Evolutionary conservation across 2,329 filamentous ascomycete species (phyloP).

Genomic region (Scedosporium dehoogii): DNA sequence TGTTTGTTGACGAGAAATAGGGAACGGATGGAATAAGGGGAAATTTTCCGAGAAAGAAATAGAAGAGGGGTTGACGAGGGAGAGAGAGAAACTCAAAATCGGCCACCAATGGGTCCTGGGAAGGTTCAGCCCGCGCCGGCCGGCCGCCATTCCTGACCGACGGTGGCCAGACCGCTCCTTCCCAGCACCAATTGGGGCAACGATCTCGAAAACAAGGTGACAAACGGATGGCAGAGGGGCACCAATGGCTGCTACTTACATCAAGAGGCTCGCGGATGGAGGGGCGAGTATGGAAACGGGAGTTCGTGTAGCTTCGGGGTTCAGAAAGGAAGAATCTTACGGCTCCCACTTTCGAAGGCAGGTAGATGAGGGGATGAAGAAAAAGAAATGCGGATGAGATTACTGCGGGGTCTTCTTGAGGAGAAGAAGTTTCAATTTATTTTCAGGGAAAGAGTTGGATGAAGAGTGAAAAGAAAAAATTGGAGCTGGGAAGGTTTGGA

Average conservation of each 20-base stretch:
- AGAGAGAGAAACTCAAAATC: background rate
- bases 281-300: slow-evolving; percentile 4
- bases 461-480: slow-evolving; percentile 7
- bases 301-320: background rate
- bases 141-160: background rate
- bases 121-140: background rate
- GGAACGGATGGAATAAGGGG: background rate
- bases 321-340: background rate
- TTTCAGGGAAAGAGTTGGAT: background rate
- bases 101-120: background rate
- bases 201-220: background rate
- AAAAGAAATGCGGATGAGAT: background rate
- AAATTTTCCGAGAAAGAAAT: background rate
- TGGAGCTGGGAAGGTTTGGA: slow-evolving; percentile 4
- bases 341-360: background rate
- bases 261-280: slow-evolving; percentile 5
- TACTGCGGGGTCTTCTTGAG: background rate
- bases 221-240: background rate
- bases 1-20: background rate
- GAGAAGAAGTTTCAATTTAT: background rate
- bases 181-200: background rate
- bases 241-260: slow-evolving; percentile 8
- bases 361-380: background rate
- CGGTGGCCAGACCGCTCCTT: background rate
- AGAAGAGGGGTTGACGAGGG: background rate